Evolutionary conservation across 1,139 yeast genomes (phyloP).

Genomic region (Scheffersomyces stambukii): DNA sequence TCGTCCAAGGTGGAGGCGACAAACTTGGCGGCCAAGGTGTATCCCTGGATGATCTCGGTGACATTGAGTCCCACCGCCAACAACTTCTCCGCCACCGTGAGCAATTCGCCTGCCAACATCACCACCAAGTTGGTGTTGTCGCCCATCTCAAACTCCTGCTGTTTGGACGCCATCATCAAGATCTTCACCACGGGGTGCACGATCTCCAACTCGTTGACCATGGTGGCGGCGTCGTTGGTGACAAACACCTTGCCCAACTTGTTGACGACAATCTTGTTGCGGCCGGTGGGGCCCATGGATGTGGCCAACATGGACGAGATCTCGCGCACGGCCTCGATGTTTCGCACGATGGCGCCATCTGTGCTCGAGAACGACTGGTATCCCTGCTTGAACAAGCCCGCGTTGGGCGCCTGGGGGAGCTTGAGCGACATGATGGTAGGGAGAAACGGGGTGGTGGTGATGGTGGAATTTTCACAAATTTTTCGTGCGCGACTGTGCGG

Average conservation of each 20-base stretch:
- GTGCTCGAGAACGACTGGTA: conserved; percentile 82
- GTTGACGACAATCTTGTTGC: conserved; percentile 93
- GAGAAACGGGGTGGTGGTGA: conserved; percentile 1
- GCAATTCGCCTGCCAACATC: conserved; percentile 82
- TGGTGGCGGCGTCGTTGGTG: conserved; percentile 96
- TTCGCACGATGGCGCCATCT: conserved; percentile 92
- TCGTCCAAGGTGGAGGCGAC: conserved; percentile 66
- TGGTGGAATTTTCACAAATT: too few species aligned
- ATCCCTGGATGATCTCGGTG: conserved; percentile 87
- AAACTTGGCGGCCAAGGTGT: conserved; percentile 73
- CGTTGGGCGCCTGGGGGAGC: conserved; percentile 88
- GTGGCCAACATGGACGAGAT: conserved; percentile 88
- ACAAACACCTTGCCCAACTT: conserved; percentile 75
- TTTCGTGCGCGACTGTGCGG: too few species aligned
- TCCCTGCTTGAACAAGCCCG: conserved; percentile 96
- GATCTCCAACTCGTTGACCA: conserved; percentile 86
- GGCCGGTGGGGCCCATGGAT: conserved; percentile 96
- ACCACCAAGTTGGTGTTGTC: conserved; percentile 47
- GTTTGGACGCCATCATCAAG: conserved; percentile 93
- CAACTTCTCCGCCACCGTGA: conserved; percentile 79
- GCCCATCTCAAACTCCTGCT: conserved; percentile 83
- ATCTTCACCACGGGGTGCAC: conserved; percentile 97
- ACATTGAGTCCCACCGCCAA: conserved; percentile 84
- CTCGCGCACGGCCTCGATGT: conserved; percentile 92
- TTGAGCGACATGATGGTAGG: conserved; percentile 66